Evolutionary conservation across 768 basidiomycete genomes (phyloP).

Genomic region (Coprinopsis cinerea): DNA sequence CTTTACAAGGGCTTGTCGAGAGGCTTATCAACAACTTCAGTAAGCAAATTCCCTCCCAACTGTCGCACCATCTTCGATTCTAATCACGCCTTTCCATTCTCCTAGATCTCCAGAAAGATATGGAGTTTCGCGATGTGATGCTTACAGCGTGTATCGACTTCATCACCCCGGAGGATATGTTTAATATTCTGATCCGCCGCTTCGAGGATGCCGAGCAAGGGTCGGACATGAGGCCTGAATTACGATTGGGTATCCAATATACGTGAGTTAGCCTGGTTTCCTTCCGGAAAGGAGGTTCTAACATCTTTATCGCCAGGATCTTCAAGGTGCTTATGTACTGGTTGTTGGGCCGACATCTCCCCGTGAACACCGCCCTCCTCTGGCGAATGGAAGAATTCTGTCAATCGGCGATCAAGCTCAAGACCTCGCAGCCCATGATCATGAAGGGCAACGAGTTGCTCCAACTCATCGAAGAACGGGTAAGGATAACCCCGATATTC

Average conservation of each 20-base stretch:
- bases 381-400: conserved; percentile 33
- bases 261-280: conserved; percentile 23
- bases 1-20: conserved; percentile 37
- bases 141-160: conserved; percentile 38
- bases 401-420: conserved; percentile 21
- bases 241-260: conserved; percentile 27
- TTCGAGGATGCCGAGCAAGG: conserved; percentile 30
- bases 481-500: conserved; percentile 11
- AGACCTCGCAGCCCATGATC: conserved; percentile 25
- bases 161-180: conserved; percentile 34
- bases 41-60: conserved; percentile 15
- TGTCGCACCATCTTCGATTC: neutral
- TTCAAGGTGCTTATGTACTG: conserved; percentile 33
- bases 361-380: conserved; percentile 25
- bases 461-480: conserved; percentile 23
- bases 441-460: conserved; percentile 28
- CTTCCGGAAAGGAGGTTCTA: neutral
- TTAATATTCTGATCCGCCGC: conserved; percentile 30
- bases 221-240: conserved; percentile 17
- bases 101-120: conserved; percentile 26
- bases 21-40: conserved; percentile 31
- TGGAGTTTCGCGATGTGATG: conserved; percentile 34
- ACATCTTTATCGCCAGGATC: conserved; percentile 20
- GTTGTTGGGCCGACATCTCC: conserved; percentile 26
- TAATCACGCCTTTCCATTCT: neutral